Percentiles rank a stretch among this genome's conserved stretches.
Conservation (phyloP, 805 yeast genomes). For the Lipomyces anomalus region DNA sequence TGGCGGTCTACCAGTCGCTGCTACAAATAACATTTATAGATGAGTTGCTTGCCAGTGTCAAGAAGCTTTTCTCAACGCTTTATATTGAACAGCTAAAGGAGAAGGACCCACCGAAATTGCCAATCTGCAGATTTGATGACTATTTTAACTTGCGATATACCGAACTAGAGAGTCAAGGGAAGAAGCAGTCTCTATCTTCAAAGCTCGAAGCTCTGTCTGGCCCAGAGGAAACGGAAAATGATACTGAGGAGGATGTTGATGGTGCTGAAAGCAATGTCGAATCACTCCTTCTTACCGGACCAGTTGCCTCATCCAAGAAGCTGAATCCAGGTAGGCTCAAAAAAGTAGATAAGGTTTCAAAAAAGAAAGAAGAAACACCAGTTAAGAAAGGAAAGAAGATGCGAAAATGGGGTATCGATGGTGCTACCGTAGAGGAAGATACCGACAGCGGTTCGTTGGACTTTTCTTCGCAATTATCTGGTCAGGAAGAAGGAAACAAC, state of each 20-base stretch:
- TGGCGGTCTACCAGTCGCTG: conserved; percentile 33
- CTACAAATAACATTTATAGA: conserved; percentile 34
- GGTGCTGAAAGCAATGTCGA: conserved; percentile 2
- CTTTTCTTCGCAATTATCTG: conserved; percentile 51
- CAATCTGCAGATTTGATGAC: conserved; percentile 28
- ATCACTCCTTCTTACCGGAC: not conserved
- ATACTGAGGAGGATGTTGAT: conserved; percentile 1
- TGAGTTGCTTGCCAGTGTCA: conserved; percentile 31
- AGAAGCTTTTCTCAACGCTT: conserved; percentile 31
- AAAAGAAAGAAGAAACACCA: conserved; percentile 4
- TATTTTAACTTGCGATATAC: conserved; percentile 32
- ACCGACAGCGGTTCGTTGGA: conserved; percentile 45
- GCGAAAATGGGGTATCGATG: conserved; percentile 66
- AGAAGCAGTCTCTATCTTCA: not conserved
- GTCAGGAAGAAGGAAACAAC: conserved; percentile 14
- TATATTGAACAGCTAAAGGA: conserved; percentile 24
- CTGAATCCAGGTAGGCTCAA: no score
- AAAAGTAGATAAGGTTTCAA: conserved; percentile 5
- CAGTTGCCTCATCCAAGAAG: conserved; percentile 3
- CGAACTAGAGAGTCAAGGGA: conserved; percentile 22
- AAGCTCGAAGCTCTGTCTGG: conserved; percentile 3
- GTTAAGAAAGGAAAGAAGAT: conserved; percentile 35
- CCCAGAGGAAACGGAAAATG: conserved; percentile 6
- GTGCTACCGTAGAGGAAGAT: conserved; percentile 43
- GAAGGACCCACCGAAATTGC: conserved; percentile 9